Base-by-base conservation (phyloP, 108 stramenopile species). In the Skeletonema grethae region DNA sequence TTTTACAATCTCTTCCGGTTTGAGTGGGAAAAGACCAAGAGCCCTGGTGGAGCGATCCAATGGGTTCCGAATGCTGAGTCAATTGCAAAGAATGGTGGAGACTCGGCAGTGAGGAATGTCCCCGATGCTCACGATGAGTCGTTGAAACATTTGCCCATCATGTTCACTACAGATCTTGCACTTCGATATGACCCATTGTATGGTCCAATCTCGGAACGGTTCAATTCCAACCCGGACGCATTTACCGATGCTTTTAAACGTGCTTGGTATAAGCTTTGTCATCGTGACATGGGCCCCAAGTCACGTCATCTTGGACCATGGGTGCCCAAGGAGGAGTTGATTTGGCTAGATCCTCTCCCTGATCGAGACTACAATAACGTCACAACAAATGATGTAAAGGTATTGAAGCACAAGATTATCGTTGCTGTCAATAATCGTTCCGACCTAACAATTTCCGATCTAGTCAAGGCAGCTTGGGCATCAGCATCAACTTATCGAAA, bases 331-430 rank as follows among this genome's bases (percentile, higher is more conserved):
- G 87, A 82, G 43, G 76, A 79, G 56, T 50, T 77, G 46, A 65
- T 86, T 39, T 91, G 90, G 90, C 84, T 87, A 57, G 90, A 91
- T 80, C 90, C 90, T 16, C 57, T 91, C 25, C 90, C 90, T 30
- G 29, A 61, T 41, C 59, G 70, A 39, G 20, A 55, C 22, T 76
- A 63, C 57, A 61, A 55, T 46, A 67, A 55, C 32, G 75, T 86
- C 41, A 69, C 34, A 11, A 48, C 61, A 48, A 55, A 61, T 45
- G 86, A 86, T 35, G 57, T 79, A 38, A 15, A 43, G 5, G 57
- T 65, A 46, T 65, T 91, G 43, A 88, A 90, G 63, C 24, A 45
- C 29, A 58, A 59, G 55, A 76, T 87, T 31, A 48, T 88, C 5
- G 63, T 65, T n/a, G 73, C 74, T 61, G 64, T 76, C 4, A 57